A percentile compares a stretch with the other conserved stretches of the same genome.
These are phyloP conservation scores for Xylaria multiplex DNA, from an alignment of 2,329 filamentous ascomycete species.

Conservation along the genomic window DNA sequence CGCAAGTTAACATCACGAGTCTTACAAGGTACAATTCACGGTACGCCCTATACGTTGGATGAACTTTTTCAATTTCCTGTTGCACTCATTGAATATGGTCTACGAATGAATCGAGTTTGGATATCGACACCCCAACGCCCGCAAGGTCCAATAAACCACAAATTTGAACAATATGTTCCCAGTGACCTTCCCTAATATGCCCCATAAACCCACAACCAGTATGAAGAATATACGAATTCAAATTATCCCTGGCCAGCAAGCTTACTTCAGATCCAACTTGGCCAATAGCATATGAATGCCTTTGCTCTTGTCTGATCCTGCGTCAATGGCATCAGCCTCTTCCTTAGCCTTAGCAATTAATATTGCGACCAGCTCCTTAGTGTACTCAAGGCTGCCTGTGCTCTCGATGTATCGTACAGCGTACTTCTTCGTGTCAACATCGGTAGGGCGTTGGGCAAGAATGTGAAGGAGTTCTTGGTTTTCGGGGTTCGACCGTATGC, in stretches of 20 bases:
- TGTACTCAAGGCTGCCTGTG: slow-evolving; percentile 91
- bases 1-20: no score
- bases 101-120: slow-evolving; percentile 20
- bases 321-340: slow-evolving; percentile 72
- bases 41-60: neutral
- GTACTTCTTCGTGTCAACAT: slow-evolving; percentile 90
- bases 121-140: slow-evolving; percentile 35
- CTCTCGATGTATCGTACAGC: slow-evolving; percentile 92
- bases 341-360: slow-evolving; percentile 72
- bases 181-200: slow-evolving; percentile 12
- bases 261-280: slow-evolving; percentile 63
- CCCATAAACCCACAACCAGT: slow-evolving; percentile 15
- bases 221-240: slow-evolving; percentile 2
- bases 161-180: slow-evolving; percentile 4
- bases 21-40: no score
- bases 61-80: neutral
- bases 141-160: slow-evolving; percentile 13
- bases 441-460: slow-evolving; percentile 85
- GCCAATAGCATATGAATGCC: slow-evolving; percentile 74
- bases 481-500: slow-evolving; percentile 78
- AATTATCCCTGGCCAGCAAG: neutral
- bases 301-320: slow-evolving; percentile 63
- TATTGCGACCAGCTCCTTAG: slow-evolving; percentile 71
- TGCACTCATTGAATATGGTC: slow-evolving; percentile 15
- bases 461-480: slow-evolving; percentile 91